These are phyloP conservation scores for Schizopora paradoxa DNA, from an alignment of 1,284 basidiomycete species.

Conservation along the genomic window DNA sequence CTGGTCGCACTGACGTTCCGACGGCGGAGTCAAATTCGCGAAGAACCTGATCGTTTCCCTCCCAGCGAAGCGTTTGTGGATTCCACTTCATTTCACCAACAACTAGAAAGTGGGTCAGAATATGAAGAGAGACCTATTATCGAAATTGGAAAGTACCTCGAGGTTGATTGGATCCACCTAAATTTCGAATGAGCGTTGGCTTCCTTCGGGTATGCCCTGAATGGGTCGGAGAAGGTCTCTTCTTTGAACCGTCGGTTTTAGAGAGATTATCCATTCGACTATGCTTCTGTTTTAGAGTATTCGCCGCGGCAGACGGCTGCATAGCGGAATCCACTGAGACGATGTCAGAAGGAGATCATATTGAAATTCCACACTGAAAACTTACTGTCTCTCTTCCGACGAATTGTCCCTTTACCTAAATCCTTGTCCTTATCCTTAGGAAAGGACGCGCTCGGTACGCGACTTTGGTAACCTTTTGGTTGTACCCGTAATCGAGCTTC, in stretches of 20 bases:
- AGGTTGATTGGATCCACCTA: slow-evolving; percentile 63
- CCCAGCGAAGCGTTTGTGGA: slow-evolving; percentile 83
- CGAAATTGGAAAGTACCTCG: slow-evolving; percentile 57
- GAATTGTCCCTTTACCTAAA: slow-evolving; percentile 45
- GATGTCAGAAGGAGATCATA: not conserved
- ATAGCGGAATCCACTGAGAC: slow-evolving; percentile 38
- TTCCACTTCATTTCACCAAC: slow-evolving; percentile 98
- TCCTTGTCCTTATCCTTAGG: slow-evolving; percentile 27
- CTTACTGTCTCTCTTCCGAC: slow-evolving; percentile 47
- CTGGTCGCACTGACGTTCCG: slow-evolving; percentile 84
- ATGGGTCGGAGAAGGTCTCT: slow-evolving; percentile 43
- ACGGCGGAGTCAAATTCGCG: slow-evolving; percentile 85
- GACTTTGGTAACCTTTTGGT: slow-evolving; percentile 60
- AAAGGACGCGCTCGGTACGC: slow-evolving; percentile 50
- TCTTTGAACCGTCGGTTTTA: slow-evolving; percentile 42
- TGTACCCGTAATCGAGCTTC: slow-evolving; percentile 67
- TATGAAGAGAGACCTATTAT: slow-evolving; percentile 1
- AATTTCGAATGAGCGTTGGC: slow-evolving; percentile 83
- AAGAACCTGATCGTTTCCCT: slow-evolving; percentile 89
- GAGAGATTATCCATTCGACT: slow-evolving; percentile 40
- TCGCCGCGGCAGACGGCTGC: slow-evolving; percentile 33
- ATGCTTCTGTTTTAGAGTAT: slow-evolving; percentile 25
- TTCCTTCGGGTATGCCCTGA: slow-evolving; percentile 50
- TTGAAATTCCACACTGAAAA: slow-evolving; percentile 19
- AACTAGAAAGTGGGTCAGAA: slow-evolving; percentile 40